Conservation (phyloP, 805 yeast genomes). For the Candida qinlingensis region DNA sequence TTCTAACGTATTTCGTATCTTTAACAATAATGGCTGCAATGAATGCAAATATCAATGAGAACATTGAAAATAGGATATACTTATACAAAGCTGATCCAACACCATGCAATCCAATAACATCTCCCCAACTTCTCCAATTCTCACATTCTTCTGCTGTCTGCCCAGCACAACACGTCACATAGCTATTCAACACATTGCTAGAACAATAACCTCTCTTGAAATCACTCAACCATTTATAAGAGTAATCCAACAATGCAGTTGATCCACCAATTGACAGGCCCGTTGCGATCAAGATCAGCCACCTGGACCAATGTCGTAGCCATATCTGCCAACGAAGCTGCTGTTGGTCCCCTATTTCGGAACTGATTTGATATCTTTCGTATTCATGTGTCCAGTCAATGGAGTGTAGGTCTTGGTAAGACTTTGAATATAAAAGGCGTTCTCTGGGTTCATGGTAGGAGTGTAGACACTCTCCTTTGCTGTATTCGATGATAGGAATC, state of each 20-base stretch:
- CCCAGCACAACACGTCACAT: slow-evolving; percentile 28
- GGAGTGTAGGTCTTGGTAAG: slow-evolving; percentile 36
- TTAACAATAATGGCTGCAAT: slow-evolving; percentile 28
- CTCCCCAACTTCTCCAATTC: slow-evolving; percentile 30
- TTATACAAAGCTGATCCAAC: slow-evolving; percentile 28
- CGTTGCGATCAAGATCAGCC: slow-evolving; percentile 42
- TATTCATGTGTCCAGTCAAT: slow-evolving; percentile 53
- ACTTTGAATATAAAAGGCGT: slow-evolving; percentile 6
- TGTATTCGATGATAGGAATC: slow-evolving; percentile 14
- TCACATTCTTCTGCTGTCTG: slow-evolving; percentile 29
- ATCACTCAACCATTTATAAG: slow-evolving; percentile 46
- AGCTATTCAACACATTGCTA: slow-evolving; percentile 23
- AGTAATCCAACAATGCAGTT: slow-evolving; percentile 44
- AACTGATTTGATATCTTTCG: slow-evolving; percentile 3
- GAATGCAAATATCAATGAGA: slow-evolving; percentile 35
- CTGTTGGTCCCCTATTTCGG: background rate
- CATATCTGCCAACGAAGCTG: slow-evolving; percentile 2
- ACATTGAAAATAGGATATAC: slow-evolving; percentile 32
- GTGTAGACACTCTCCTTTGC: background rate
- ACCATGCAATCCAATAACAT: slow-evolving; percentile 21
- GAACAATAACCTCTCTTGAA: slow-evolving; percentile 48
- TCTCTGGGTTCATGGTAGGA: slow-evolving; percentile 1
- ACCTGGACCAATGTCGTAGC: slow-evolving; percentile 27
- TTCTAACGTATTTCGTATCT: slow-evolving; percentile 34
- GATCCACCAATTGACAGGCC: slow-evolving; percentile 44